Percentiles rank a stretch among this genome's conserved stretches.
Evolutionary conservation across 441 rosid genomes (phyloP).

Genomic region (Pelargonium cotyledonis): DNA sequence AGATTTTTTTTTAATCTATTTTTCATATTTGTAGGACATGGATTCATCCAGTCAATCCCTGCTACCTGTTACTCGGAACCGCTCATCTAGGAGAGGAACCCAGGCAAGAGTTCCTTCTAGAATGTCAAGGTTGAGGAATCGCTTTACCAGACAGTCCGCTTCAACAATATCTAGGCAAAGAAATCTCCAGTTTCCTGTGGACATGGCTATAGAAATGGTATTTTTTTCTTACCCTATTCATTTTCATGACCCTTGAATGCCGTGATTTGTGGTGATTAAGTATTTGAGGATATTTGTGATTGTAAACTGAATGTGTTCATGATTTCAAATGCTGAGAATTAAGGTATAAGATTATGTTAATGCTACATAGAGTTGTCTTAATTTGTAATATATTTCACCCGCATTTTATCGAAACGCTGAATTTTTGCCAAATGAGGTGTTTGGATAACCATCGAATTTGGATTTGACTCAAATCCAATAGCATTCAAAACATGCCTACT

Average conservation of each 20-base stretch:
- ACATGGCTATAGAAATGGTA: slow-evolving; percentile 73
- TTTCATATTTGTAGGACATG: not conserved
- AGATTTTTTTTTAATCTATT: no score
- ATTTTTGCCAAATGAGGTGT: no score
- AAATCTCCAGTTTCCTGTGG: slow-evolving; percentile 48
- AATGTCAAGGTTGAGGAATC: slow-evolving; percentile 7
- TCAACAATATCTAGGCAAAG: slow-evolving; percentile 28
- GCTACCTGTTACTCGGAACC: not conserved
- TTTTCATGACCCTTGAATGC: slow-evolving; percentile 2
- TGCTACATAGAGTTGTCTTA: no score
- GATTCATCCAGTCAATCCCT: not conserved
- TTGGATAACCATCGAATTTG: no score
- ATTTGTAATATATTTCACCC: no score
- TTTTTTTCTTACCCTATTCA: not conserved
- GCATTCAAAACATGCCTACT: no score
- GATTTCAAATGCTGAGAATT: no score
- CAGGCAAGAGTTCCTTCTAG: not conserved
- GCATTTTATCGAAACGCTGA: no score
- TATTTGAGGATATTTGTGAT: slow-evolving; percentile 2
- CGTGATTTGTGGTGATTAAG: slow-evolving; percentile 5
- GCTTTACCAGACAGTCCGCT: slow-evolving; percentile 11
- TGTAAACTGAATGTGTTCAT: not conserved
- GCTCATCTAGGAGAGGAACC: not conserved
- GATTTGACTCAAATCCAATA: no score
- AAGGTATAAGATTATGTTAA: no score